phyloP scores from a whole-genome alignment of 208 protist species.

The Trichomonas vaginalis region DNA sequence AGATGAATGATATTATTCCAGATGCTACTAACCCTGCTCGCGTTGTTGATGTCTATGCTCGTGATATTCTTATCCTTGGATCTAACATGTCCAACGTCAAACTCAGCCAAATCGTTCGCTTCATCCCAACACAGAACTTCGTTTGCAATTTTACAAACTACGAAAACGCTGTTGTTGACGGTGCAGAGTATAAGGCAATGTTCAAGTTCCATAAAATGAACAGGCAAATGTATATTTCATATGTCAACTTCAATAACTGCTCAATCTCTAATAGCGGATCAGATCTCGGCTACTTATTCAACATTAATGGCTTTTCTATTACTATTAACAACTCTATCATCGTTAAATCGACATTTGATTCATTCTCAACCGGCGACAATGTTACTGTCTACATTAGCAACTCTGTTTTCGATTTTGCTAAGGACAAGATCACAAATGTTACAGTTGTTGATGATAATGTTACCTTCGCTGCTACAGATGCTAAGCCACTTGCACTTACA shows the following conservation, averaged over 20 bases:
- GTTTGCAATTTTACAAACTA: background rate
- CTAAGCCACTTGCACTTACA: background rate
- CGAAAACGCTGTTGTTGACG: background rate
- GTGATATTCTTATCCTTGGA: background rate
- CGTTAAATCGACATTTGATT: background rate
- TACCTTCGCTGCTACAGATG: background rate
- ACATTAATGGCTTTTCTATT: background rate
- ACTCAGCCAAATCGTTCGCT: background rate
- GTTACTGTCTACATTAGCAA: background rate
- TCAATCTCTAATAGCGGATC: background rate
- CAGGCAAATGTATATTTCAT: background rate
- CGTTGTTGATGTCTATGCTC: background rate
- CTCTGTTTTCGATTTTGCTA: background rate
- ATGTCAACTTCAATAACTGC: background rate
- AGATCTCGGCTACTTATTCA: background rate
- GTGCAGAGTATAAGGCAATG: background rate
- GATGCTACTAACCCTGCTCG: background rate
- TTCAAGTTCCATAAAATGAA: background rate
- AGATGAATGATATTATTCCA: background rate
- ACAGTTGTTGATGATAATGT: background rate
- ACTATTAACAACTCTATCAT: background rate
- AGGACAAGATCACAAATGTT: background rate
- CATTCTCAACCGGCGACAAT: background rate
- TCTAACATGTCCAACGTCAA: background rate
- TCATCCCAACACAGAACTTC: background rate